A percentile compares a stretch with the other conserved stretches of the same genome.
Conservation (phyloP, 192 early-diverging fungal species). For the Backusella morwellensis region DNA sequence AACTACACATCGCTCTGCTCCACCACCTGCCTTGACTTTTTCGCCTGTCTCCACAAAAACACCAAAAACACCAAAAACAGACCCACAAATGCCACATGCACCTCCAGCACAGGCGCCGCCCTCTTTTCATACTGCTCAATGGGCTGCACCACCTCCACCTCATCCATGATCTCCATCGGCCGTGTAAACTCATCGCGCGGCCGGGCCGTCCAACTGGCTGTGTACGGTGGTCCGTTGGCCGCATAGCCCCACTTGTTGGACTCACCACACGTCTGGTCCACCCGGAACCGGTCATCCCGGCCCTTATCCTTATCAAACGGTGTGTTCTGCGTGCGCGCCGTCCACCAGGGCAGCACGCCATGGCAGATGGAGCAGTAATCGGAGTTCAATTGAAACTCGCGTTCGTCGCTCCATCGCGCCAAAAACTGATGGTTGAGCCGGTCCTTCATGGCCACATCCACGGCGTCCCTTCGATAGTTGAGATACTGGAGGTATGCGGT, state of each 20-base stretch:
- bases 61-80: not conserved
- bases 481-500: conserved; percentile 11
- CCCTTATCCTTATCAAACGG: not conserved
- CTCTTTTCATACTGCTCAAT: not conserved
- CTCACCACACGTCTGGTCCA: not conserved
- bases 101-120: not conserved
- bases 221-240: not conserved
- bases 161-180: not conserved
- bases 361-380: conserved; percentile 22
- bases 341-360: not conserved
- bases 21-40: not conserved
- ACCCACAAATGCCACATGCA: not conserved
- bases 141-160: not conserved
- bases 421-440: conserved; percentile 10
- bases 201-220: not conserved
- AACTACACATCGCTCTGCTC: not conserved
- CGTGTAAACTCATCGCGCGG: conserved; percentile 1
- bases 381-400: not conserved
- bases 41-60: not conserved
- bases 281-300: not conserved
- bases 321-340: not conserved
- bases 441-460: not conserved
- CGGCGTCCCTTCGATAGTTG: not conserved
- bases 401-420: conserved; percentile 2
- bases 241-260: conserved; percentile 16